Percentiles rank a stretch among this genome's conserved stretches.
Conservation (phyloP, 768 basidiomycete species). For the Auricularia sp. region DNA sequence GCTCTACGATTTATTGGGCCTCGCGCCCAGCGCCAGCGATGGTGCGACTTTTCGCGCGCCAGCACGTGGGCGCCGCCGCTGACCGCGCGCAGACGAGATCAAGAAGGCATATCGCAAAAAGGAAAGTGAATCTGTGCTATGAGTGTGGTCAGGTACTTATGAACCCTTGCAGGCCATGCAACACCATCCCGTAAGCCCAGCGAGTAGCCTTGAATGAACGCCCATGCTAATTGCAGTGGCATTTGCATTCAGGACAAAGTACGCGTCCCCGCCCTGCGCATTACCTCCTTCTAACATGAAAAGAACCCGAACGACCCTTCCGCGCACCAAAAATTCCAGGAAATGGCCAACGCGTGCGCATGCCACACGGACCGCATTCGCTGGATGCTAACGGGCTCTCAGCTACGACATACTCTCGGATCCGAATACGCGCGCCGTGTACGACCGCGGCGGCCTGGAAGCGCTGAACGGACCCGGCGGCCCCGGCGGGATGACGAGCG, state of each 20-base stretch:
- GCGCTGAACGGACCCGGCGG: slow-evolving; percentile 43
- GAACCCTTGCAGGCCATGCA: slow-evolving; percentile 55
- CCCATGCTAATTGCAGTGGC: slow-evolving; percentile 2
- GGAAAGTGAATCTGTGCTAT: slow-evolving; percentile 33
- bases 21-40: slow-evolving; percentile 57
- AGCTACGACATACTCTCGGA: slow-evolving; percentile 81
- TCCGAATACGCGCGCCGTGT: slow-evolving; percentile 52
- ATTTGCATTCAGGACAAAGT: slow-evolving; percentile 57
- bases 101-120: slow-evolving; percentile 92
- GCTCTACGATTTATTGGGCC: slow-evolving; percentile 78
- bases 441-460: slow-evolving; percentile 66
- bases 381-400: not conserved
- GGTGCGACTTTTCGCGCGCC: slow-evolving; percentile 30
- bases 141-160: slow-evolving; percentile 11
- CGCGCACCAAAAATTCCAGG: slow-evolving; percentile 77
- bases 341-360: slow-evolving; percentile 75
- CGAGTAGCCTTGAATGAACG: not conserved
- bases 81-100: slow-evolving; percentile 53
- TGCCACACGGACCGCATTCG: slow-evolving; percentile 1
- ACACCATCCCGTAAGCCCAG: slow-evolving; percentile 65
- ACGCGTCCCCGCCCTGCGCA: slow-evolving; percentile 7
- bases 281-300: not conserved
- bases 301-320: slow-evolving; percentile 85
- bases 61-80: slow-evolving; percentile 9
- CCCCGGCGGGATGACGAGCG: slow-evolving; percentile 39